These are phyloP conservation scores for Prunus davidiana DNA, from an alignment of 306 rosid genomes.

Conservation along the genomic window DNA sequence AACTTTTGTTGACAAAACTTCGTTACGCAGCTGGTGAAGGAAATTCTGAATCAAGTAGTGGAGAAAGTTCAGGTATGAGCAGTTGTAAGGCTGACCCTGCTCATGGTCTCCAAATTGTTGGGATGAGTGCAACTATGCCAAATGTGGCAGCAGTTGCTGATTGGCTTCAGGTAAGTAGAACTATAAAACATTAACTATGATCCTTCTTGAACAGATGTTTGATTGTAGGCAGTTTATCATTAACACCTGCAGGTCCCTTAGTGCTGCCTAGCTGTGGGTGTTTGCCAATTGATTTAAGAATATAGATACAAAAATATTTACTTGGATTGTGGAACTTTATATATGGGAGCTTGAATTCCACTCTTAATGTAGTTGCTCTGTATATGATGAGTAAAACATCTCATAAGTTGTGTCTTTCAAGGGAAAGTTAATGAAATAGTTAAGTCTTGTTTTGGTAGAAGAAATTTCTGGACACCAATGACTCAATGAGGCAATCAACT, in stretches of 20 bases:
- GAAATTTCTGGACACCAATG: not conserved
- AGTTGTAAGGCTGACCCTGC: slow-evolving; percentile 85
- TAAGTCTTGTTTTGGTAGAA: not conserved
- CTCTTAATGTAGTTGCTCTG: not conserved
- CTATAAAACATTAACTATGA: slow-evolving; percentile 1
- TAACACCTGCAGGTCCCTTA: not conserved
- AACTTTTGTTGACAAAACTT: slow-evolving; percentile 95
- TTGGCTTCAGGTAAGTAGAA: slow-evolving; percentile 88
- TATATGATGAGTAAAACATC: not conserved
- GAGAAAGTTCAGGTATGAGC: slow-evolving; percentile 89
- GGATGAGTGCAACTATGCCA: slow-evolving; percentile 99
- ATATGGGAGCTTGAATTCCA: not conserved
- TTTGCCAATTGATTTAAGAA: not conserved
- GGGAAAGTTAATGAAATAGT: not conserved
- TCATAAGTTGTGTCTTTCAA: not conserved
- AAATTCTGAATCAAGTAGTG: slow-evolving; percentile 70
- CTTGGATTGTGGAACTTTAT: not conserved
- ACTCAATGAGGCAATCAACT: not conserved
- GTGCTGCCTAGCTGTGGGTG: slow-evolving; percentile 1
- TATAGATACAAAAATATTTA: not conserved
- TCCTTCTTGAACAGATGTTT: slow-evolving; percentile 3
- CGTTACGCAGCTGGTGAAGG: slow-evolving; percentile 98
- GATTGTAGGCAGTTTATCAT: slow-evolving; percentile 4
- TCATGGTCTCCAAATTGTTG: slow-evolving; percentile 90
- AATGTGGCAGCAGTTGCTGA: slow-evolving; percentile 96